phyloP scores from a whole-genome alignment of 2,329 filamentous ascomycete species.

The Metarhizium robertsii region DNA sequence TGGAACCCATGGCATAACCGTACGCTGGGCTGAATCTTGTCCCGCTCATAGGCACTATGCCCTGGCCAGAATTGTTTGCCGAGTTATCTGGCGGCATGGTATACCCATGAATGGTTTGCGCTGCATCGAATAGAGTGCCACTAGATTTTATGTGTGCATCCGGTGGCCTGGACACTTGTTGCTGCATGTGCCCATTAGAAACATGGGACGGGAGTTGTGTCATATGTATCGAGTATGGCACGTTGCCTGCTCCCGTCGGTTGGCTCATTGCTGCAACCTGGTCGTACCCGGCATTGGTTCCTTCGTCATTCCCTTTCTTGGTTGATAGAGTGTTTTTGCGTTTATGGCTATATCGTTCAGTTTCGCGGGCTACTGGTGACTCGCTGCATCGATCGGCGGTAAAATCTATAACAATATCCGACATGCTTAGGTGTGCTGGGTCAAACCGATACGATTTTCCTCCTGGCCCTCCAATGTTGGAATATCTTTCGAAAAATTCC shows the following conservation, averaged over 20 bases:
- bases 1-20: slow-evolving; percentile 25
- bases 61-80: neutral
- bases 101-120: slow-evolving; percentile 11
- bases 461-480: slow-evolving; percentile 44
- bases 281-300: slow-evolving; percentile 14
- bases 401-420: slow-evolving; percentile 55
- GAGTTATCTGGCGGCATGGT: slow-evolving; percentile 8
- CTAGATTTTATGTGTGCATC: neutral
- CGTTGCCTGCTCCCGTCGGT: neutral
- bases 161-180: neutral
- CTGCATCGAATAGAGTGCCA: neutral
- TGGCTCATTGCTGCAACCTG: neutral
- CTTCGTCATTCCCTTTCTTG: neutral
- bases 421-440: slow-evolving; percentile 62
- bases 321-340: slow-evolving; percentile 32
- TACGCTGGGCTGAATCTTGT: slow-evolving; percentile 19
- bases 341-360: slow-evolving; percentile 28
- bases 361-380: slow-evolving; percentile 33
- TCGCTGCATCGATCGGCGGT: slow-evolving; percentile 47
- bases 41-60: slow-evolving; percentile 2
- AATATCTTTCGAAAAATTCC: slow-evolving; percentile 79
- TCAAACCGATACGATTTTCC: slow-evolving; percentile 58
- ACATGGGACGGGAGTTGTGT: neutral
- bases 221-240: neutral
- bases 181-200: slow-evolving; percentile 11